Base-by-base conservation (phyloP, 1,284 basidiomycete genomes). In the Phaffia rhodozyma region DNA sequence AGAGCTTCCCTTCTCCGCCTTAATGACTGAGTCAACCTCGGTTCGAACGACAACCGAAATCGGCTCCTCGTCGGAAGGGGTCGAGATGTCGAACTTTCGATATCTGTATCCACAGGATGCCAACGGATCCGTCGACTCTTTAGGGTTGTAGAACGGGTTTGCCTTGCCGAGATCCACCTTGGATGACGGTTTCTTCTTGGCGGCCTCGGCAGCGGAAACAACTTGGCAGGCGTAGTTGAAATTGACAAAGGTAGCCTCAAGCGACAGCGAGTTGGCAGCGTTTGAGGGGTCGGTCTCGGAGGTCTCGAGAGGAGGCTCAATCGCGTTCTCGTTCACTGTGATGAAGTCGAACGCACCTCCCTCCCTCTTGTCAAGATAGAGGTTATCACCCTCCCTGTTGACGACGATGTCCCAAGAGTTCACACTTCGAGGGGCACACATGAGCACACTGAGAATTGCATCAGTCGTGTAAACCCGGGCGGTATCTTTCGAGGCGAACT, bases 381-480 rank as follows among this genome's bases (percentile, higher is more conserved):
- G 78, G 75, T 87, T 90, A 78, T 92, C 86, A 51, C 91, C 92
- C 72, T 96, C 90, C 60, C 91, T 86, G 59, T 91, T 82, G 70
- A 98, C 87, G 68, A 98, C 88, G 67, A 99, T 91, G 75, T 99
- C 96, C 96, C 96, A 99, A 29, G 96, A 94, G 78, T 97, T 94
- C 66, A 97, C 89, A 20, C 92, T 93, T 69, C 96, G 82, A 6
- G 91, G 86, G 9, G 94, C 87, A 70, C 88, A 91, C 96, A 99
- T 98, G 68, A 99, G 84, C 23, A 97, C 86, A 67, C 89, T 87
- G 58, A 99, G 84, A 73, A 99, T 97, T 68, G 88, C 86, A 79
- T 98, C 96, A 49, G 94, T 98, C 27, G 91, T 87, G 75, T 92
- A 98, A 65, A 98, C 85, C 51, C 83, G 85, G 18, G 89, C 92